Conservation (phyloP, 1,284 basidiomycete genomes). For the Ceratobasidium sp. region DNA sequence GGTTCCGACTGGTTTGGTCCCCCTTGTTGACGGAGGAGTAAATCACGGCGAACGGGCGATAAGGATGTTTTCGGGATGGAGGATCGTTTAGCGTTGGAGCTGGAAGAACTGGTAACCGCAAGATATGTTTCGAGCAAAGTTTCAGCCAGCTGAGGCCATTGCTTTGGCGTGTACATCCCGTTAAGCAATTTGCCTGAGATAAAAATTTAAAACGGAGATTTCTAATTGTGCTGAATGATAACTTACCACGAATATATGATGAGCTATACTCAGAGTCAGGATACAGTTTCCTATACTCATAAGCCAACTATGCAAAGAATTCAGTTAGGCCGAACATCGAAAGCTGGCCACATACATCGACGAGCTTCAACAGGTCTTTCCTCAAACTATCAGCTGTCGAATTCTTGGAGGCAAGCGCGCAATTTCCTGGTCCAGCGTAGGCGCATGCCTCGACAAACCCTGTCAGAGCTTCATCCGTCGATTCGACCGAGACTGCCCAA, state of each 20-base stretch:
- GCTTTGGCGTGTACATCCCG: conserved; percentile 28
- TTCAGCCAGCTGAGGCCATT: conserved; percentile 29
- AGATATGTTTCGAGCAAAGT: not conserved
- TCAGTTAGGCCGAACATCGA: not conserved
- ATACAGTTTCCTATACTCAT: not conserved
- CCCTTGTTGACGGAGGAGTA: no score
- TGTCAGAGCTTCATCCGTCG: conserved; percentile 19
- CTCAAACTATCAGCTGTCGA: not conserved
- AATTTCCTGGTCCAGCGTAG: conserved; percentile 21
- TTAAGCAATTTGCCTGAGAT: conserved; percentile 15
- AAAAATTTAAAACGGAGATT: not conserved
- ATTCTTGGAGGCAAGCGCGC: conserved; percentile 21
- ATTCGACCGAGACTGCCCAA: not conserved
- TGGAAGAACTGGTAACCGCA: not conserved
- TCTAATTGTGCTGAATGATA: not conserved
- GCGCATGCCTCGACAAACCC: conserved; percentile 35
- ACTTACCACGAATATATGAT: conserved; percentile 28
- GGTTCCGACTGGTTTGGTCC: not conserved
- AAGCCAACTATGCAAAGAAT: not conserved
- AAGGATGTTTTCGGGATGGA: not conserved
- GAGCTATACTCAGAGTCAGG: not conserved
- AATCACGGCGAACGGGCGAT: no score
- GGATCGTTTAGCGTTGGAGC: not conserved
- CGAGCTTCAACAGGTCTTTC: not conserved
- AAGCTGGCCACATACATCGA: not conserved